phyloP scores from a whole-genome alignment of 441 rosid species.

The California macrophylla region DNA sequence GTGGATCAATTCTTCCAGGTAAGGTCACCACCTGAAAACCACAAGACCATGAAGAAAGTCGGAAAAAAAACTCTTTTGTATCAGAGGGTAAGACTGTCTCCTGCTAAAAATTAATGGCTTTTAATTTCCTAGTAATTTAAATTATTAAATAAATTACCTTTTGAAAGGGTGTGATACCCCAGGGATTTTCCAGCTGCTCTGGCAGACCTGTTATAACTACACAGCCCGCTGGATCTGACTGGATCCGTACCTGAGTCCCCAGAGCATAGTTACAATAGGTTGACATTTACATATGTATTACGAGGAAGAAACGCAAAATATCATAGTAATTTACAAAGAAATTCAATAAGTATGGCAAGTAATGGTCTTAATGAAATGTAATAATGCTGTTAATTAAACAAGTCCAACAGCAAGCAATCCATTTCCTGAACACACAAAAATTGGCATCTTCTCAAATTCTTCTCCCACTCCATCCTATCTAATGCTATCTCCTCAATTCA shows the following conservation, averaged over 20 bases:
- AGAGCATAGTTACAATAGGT: not conserved
- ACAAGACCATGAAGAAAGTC: not conserved
- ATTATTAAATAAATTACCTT: constrained; percentile 41
- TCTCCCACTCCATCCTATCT: too few relatives aligned
- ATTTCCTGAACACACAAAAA: too few relatives aligned
- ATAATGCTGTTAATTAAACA: not conserved
- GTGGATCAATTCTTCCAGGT: constrained; percentile 75
- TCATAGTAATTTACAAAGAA: not conserved
- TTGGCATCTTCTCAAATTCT: too few relatives aligned
- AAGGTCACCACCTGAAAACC: constrained; percentile 52
- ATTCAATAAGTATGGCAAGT: constrained; percentile 1
- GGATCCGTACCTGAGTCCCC: constrained; percentile 58
- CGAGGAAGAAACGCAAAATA: not conserved
- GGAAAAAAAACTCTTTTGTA: not conserved
- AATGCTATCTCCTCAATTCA: too few relatives aligned
- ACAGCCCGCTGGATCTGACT: constrained; percentile 80
- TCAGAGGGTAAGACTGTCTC: too few relatives aligned
- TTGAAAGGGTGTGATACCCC: constrained; percentile 89
- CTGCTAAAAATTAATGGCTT: not conserved
- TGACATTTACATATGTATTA: not conserved
- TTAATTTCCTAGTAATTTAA: not conserved
- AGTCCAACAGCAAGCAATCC: too few relatives aligned
- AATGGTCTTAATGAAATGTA: not conserved
- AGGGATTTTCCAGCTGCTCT: constrained; percentile 74
- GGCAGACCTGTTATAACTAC: constrained; percentile 80